Percentiles rank a stretch among this genome's conserved stretches.
phyloP scores from a whole-genome alignment of 2,329 filamentous ascomycete species.

The Verticillium isaacii region DNA sequence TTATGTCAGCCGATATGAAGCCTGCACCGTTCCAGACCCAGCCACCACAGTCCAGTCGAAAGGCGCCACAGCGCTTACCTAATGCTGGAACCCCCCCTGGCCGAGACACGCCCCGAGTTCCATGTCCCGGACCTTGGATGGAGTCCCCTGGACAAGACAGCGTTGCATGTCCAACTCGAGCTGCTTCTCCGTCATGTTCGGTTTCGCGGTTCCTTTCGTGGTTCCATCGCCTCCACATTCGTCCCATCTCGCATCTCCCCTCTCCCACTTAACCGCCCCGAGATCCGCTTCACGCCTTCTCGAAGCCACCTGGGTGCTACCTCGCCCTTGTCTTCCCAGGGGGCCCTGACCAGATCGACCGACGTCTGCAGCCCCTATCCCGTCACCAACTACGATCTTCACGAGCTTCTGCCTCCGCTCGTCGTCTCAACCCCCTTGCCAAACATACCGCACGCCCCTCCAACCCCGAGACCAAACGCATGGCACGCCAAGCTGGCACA shows the following conservation, averaged over 20 bases:
- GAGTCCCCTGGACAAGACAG: neutral
- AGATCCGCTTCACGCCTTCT: neutral
- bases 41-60: too few relatives aligned
- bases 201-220: neutral
- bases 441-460: neutral
- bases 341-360: neutral
- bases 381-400: neutral
- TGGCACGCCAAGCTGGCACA: neutral
- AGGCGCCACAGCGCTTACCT: neutral
- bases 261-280: neutral
- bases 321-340: too few relatives aligned
- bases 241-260: neutral
- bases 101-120: neutral
- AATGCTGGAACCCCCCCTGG: neutral
- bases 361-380: neutral
- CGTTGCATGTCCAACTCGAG: neutral
- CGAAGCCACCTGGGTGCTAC: neutral
- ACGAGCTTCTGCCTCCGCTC: neutral
- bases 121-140: neutral
- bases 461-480: neutral
- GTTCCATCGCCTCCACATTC: neutral
- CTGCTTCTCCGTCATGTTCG: neutral
- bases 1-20: neutral
- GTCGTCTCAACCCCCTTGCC: neutral
- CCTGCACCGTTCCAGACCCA: neutral